These are phyloP conservation scores for Salix dunnii DNA, from an alignment of 345 rosid species.

Conservation along the genomic window DNA sequence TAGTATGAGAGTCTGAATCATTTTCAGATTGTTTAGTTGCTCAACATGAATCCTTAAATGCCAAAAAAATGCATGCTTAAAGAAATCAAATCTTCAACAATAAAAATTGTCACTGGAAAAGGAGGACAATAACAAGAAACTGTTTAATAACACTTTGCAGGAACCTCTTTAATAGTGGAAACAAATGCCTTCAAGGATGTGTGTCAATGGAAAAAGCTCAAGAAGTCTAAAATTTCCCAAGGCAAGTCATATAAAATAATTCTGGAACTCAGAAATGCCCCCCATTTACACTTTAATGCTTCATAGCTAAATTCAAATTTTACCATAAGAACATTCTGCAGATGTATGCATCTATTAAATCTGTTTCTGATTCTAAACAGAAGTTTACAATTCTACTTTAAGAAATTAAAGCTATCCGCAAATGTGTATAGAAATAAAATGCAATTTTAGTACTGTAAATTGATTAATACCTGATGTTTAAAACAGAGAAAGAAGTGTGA, in stretches of 20 bases:
- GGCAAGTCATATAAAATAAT: background rate
- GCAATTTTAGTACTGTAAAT: background rate
- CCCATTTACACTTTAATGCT: background rate
- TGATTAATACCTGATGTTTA: constrained; percentile 70
- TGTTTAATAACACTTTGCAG: background rate
- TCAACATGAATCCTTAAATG: background rate
- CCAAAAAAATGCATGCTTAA: background rate
- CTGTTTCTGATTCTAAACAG: background rate
- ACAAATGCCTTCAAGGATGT: background rate
- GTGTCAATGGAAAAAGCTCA: background rate
- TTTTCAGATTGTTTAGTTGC: background rate
- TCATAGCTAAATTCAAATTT: background rate
- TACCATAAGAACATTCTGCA: constrained; percentile 4
- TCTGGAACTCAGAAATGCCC: background rate
- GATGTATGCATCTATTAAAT: background rate
- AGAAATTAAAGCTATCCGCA: background rate
- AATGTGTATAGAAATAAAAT: no score
- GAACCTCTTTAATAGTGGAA: background rate
- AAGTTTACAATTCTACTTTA: background rate
- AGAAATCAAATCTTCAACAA: no score
- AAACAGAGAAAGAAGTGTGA: no score
- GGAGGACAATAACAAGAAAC: background rate
- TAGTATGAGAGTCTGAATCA: background rate
- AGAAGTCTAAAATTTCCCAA: background rate
- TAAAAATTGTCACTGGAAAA: background rate